phyloP scores from a whole-genome alignment of 2,329 filamentous ascomycete genomes.

The Fusarium odoratissimum region DNA sequence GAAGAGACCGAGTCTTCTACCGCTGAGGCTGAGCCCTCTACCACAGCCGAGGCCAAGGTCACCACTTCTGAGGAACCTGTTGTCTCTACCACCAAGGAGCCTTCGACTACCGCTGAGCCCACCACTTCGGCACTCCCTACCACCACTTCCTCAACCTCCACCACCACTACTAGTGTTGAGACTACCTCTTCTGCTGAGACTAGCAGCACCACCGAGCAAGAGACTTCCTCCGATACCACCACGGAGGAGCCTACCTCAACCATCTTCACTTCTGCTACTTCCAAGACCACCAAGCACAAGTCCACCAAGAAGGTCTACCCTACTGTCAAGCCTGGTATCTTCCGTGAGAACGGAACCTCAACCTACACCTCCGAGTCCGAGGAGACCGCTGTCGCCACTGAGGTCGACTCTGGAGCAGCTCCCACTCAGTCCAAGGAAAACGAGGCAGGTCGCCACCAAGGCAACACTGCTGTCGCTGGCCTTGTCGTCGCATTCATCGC shows the following conservation, averaged over 20 bases:
- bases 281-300: conserved; percentile 30
- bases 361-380: conserved; percentile 26
- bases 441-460: conserved; percentile 60
- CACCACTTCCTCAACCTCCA: conserved; percentile 14
- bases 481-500: conserved; percentile 67
- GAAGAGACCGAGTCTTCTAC: conserved; percentile 25
- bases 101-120: conserved; percentile 26
- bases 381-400: conserved; percentile 39
- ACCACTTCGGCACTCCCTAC: conserved; percentile 34
- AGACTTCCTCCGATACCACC: conserved; percentile 23
- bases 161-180: conserved; percentile 19
- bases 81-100: conserved; percentile 38
- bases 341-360: conserved; percentile 63
- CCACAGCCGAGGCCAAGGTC: conserved; percentile 21
- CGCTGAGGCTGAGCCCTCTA: conserved; percentile 39
- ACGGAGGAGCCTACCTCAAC: conserved; percentile 37
- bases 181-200: conserved; percentile 29
- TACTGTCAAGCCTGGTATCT: conserved; percentile 58
- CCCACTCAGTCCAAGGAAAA: conserved; percentile 55
- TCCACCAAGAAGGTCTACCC: conserved; percentile 30
- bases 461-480: conserved; percentile 63
- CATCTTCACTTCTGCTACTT: conserved; percentile 42
- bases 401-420: conserved; percentile 45
- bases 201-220: conserved; percentile 11
- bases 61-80: conserved; percentile 29